These are phyloP conservation scores for Candida albicans DNA, from an alignment of 1,139 yeast genomes.

Conservation along the genomic window DNA sequence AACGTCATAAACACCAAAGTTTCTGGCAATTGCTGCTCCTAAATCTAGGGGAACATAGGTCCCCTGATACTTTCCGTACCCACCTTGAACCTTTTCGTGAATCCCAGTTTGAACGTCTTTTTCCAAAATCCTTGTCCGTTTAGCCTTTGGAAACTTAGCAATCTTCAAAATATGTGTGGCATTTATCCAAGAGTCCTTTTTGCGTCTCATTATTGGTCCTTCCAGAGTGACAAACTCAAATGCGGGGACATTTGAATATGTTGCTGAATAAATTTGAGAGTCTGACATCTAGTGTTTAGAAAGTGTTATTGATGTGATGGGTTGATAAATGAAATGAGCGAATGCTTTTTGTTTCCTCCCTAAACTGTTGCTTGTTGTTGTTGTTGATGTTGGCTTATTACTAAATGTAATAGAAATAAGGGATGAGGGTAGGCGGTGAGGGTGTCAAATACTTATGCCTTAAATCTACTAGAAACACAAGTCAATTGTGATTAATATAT, in stretches of 20 bases:
- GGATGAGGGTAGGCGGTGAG: too few species aligned
- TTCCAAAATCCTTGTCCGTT: conserved; percentile 80
- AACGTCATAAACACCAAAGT: conserved; percentile 68
- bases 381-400: too few species aligned
- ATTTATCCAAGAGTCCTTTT: conserved; percentile 79
- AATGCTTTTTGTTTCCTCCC: too few species aligned
- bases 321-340: too few species aligned
- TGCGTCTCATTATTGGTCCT: conserved; percentile 81
- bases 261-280: conserved; percentile 68
- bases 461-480: too few species aligned
- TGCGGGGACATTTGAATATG: conserved; percentile 78
- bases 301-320: too few species aligned
- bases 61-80: conserved; percentile 93
- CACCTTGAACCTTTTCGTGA: conserved; percentile 94
- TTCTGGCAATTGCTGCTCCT: conserved; percentile 65
- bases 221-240: conserved; percentile 69
- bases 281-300: conserved; percentile 11
- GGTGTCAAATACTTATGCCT: too few species aligned
- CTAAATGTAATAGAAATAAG: too few species aligned
- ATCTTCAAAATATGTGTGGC: conserved; percentile 89
- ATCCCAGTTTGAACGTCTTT: conserved; percentile 82
- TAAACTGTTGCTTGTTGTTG: too few species aligned
- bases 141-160: conserved; percentile 84
- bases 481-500: too few species aligned
- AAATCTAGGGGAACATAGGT: conserved; percentile 83